These are phyloP conservation scores for Fusarium praegraminearum DNA, from an alignment of 2,329 filamentous ascomycete genomes.

Conservation along the genomic window DNA sequence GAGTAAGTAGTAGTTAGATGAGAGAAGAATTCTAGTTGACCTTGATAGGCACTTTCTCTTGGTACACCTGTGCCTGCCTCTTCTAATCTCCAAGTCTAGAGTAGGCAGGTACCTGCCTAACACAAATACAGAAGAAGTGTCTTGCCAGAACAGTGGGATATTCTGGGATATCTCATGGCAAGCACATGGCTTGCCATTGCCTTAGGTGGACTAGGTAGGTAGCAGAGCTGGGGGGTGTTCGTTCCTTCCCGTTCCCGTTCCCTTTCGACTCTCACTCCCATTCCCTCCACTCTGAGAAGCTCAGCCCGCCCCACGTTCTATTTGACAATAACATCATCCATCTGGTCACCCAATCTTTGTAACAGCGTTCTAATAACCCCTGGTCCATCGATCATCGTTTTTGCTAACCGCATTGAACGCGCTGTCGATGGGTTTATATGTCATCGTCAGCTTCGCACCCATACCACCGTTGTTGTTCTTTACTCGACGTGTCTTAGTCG, in stretches of 20 bases:
- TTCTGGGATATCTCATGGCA: conserved; percentile 8
- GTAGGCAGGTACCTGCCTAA: background rate
- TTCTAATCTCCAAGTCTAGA: background rate
- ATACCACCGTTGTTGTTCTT: conserved; percentile 19
- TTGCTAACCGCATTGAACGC: conserved; percentile 34
- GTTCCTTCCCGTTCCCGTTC: conserved; percentile 34
- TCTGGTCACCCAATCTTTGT: conserved; percentile 38
- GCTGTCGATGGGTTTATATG: conserved; percentile 24
- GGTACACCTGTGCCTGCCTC: background rate
- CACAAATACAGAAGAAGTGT: background rate
- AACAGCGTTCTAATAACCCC: conserved; percentile 29
- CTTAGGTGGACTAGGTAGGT: too few species aligned
- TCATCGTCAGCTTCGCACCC: conserved; percentile 26
- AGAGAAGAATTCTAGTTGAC: background rate
- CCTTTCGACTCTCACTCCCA: conserved; percentile 30
- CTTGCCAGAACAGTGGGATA: background rate
- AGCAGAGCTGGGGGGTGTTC: conserved; percentile 28
- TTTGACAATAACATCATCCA: conserved; percentile 48
- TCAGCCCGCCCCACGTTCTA: conserved; percentile 42
- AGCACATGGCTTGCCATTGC: conserved; percentile 16
- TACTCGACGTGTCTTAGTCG: conserved; percentile 24
- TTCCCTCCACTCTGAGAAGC: conserved; percentile 28
- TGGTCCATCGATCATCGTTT: conserved; percentile 27
- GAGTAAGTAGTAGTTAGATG: background rate
- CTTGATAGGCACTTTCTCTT: background rate